Conservation (phyloP, 1,139 yeast species). For the Yamadazyma diddensiae region DNA sequence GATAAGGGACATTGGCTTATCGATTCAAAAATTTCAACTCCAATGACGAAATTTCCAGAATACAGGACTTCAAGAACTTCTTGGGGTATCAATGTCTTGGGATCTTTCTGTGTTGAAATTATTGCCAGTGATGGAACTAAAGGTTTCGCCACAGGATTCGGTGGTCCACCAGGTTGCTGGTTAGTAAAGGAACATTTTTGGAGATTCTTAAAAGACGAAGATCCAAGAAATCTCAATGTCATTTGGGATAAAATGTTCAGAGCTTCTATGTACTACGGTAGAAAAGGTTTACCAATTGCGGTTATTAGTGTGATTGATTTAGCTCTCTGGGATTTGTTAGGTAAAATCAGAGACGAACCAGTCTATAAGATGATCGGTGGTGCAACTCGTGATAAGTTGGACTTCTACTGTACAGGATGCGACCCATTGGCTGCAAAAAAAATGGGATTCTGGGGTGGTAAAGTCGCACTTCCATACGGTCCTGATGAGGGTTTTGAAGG, state of each 20-base stretch:
- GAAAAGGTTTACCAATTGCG: constrained; percentile 48
- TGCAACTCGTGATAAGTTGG: constrained; percentile 39
- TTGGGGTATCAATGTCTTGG: constrained; percentile 50
- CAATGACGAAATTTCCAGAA: constrained; percentile 46
- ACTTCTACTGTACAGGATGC: constrained; percentile 48
- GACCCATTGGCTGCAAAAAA: constrained; percentile 44
- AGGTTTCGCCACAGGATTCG: constrained; percentile 52
- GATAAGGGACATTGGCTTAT: constrained; percentile 47
- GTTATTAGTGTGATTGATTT: constrained; percentile 44
- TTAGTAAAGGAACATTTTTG: constrained; percentile 42
- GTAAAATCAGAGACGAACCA: constrained; percentile 47
- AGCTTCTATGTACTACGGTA: constrained; percentile 49
- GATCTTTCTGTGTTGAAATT: constrained; percentile 48
- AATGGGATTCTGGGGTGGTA: constrained; percentile 51
- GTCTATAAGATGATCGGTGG: constrained; percentile 52
- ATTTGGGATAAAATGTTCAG: constrained; percentile 49
- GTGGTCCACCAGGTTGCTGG: constrained; percentile 52
- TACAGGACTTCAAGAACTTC: constrained; percentile 41
- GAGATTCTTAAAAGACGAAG: constrained; percentile 42
- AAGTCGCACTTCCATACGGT: constrained; percentile 48
- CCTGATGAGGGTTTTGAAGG: constrained; percentile 50
- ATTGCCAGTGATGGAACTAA: constrained; percentile 46
- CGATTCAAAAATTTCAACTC: constrained; percentile 43
- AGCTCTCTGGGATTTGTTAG: constrained; percentile 49
- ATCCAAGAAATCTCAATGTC: constrained; percentile 42